These are phyloP conservation scores for Bombardia bombarda DNA, from an alignment of 495 filamentous ascomycete genomes.

Conservation along the genomic window DNA sequence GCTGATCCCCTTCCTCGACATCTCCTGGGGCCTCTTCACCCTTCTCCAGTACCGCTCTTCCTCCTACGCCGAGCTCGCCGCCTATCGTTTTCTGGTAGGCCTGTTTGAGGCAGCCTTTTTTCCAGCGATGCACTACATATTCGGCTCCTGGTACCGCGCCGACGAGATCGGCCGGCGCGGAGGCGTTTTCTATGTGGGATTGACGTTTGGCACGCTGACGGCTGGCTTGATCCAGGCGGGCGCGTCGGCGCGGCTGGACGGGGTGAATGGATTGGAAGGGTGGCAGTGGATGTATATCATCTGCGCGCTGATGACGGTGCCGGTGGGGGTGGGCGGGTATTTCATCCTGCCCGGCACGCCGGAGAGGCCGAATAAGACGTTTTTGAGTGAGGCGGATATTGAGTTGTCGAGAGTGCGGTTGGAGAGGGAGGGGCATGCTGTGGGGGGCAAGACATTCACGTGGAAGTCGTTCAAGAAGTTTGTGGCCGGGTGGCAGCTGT, in stretches of 20 bases:
- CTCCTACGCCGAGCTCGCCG: constrained; percentile 15
- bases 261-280: constrained; percentile 37
- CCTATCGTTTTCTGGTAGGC: constrained; percentile 23
- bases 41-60: constrained; percentile 35
- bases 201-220: constrained; percentile 41
- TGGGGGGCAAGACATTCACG: constrained; percentile 17
- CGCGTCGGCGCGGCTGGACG: constrained; percentile 34
- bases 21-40: constrained; percentile 42
- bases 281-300: constrained; percentile 51
- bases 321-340: constrained; percentile 37
- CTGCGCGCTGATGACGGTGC: constrained; percentile 41
- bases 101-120: constrained; percentile 21
- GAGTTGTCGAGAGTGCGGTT: constrained; percentile 26
- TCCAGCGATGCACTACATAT: constrained; percentile 18
- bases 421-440: constrained; percentile 24
- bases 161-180: constrained; percentile 34
- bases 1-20: constrained; percentile 34
- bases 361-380: constrained; percentile 33
- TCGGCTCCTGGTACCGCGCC: constrained; percentile 20
- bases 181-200: constrained; percentile 41
- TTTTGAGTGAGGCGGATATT: constrained; percentile 34
- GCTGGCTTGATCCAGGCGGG: constrained; percentile 45
- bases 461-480: constrained; percentile 23
- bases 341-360: constrained; percentile 35
- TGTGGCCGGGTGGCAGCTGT: constrained; percentile 21